These are phyloP conservation scores for Nemania sp. DNA, from an alignment of 2,329 filamentous ascomycete species.

Conservation along the genomic window DNA sequence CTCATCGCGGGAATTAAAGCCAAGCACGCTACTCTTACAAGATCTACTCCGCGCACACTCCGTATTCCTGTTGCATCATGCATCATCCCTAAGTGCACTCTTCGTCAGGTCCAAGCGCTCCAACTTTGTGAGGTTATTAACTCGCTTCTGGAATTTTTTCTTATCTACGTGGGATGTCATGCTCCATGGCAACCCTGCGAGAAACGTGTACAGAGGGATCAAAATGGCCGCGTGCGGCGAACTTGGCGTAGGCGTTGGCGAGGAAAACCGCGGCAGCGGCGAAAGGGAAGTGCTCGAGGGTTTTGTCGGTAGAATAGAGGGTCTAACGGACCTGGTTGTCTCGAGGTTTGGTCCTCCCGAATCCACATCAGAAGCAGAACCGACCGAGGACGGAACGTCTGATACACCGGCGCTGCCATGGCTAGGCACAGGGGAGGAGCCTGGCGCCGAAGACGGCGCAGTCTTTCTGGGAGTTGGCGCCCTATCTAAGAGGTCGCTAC, in stretches of 20 bases:
- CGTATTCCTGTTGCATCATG: conserved; percentile 90
- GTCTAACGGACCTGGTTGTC: conserved; percentile 88
- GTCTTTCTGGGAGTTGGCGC: conserved; percentile 86
- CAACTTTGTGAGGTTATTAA: conserved; percentile 78
- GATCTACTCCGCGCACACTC: conserved; percentile 87
- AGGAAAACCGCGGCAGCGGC: conserved; percentile 93
- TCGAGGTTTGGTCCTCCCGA: conserved; percentile 77
- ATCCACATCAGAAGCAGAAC: conserved; percentile 49
- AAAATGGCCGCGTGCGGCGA: conserved; percentile 92
- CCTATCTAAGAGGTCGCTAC: conserved; percentile 76
- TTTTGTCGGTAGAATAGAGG: conserved; percentile 82
- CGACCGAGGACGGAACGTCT: conserved; percentile 44
- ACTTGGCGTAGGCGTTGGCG: conserved; percentile 91
- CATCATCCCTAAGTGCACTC: conserved; percentile 76
- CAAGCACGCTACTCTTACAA: conserved; percentile 78
- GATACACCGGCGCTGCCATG: conserved; percentile 62
- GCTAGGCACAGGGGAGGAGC: conserved; percentile 78
- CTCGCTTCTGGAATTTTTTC: conserved; percentile 83
- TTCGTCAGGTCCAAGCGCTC: conserved; percentile 72
- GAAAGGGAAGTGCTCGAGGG: conserved; percentile 94
- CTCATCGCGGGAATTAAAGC: conserved; percentile 90
- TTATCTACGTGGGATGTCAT: conserved; percentile 86
- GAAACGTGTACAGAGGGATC: conserved; percentile 82
- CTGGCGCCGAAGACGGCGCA: conserved; percentile 80
- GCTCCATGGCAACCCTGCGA: conserved; percentile 87